Base-by-base conservation (phyloP, 164 flowering plant species). In the Vitis rupestris region DNA sequence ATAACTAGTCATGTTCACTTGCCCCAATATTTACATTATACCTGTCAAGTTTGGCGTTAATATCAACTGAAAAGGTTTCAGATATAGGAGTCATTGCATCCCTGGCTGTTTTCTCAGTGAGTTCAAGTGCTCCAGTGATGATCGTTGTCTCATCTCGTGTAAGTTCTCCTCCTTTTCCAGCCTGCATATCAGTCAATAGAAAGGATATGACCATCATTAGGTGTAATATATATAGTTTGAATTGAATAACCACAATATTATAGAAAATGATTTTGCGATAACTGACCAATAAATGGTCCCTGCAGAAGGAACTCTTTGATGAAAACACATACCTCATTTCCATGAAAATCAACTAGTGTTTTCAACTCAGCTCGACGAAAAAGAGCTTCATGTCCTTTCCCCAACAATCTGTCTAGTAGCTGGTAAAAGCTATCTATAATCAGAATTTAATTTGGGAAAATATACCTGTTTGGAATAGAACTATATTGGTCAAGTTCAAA, bases 361-460 rank as follows among this genome's bases (percentile, higher is more conserved):
- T 93, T 93, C 82, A 95, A 66, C 74, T 93, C 98, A 69, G 99
- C 97, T 77, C 99, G 79, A 50, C 97, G 94, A 70, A 95, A 95
- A 51, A 95, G 93, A 63, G 94, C 90, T 13, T 78, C 85, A 76
- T 87, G 93, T 17, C 83, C 82, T 64, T 85, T 61, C 15, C 98
- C 98, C 73, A 93, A 64, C 66, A 89, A 29, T 27, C 19, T 75
- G 76, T 93, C 98, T 54, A 93, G 64, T 15, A 91, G 79, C 98
- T 93, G 85, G 17, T 8, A 31, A 49, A 55, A 19, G 11, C 15
- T 9, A 66, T 67, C 50, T 19, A 14, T 10, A 48, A 6, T 14
- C 16, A 65, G 37, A 53, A 27, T 23, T 15, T 37, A 37, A 37
- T 37, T 37, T 37, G 44, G 6, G 7, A 37, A 37, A 37, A 37